Conservation (phyloP, 1,139 yeast species). For the Nakaseomyces sp. region DNA sequence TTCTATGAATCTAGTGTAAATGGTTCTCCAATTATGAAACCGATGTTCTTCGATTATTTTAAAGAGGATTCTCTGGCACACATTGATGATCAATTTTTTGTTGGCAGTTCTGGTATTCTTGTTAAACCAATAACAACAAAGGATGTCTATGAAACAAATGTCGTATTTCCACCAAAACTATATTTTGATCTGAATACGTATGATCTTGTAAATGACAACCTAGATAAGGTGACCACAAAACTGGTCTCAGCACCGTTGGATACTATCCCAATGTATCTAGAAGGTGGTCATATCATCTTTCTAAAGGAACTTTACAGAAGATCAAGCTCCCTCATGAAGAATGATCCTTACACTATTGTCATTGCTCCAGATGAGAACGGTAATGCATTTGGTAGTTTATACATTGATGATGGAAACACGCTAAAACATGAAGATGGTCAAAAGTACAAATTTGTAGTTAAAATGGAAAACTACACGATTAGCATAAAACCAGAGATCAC, state of each 20-base stretch:
- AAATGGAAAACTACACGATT: not conserved
- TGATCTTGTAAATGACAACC: constrained; percentile 33
- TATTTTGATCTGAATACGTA: constrained; percentile 54
- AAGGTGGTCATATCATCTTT: constrained; percentile 69
- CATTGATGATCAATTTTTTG: constrained; percentile 75
- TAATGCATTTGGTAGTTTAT: constrained; percentile 52
- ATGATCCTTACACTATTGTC: constrained; percentile 77
- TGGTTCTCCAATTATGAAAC: constrained; percentile 70
- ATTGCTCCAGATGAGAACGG: constrained; percentile 49
- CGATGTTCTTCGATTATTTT: constrained; percentile 62
- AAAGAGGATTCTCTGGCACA: constrained; percentile 40
- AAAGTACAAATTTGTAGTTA: not conserved
- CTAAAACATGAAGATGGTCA: constrained; percentile 45
- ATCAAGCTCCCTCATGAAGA: constrained; percentile 62
- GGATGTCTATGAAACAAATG: constrained; percentile 36
- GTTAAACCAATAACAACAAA: constrained; percentile 75
- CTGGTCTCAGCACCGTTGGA: constrained; percentile 44
- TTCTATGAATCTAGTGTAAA: constrained; percentile 53
- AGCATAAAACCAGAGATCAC: not conserved
- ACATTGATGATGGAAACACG: constrained; percentile 79
- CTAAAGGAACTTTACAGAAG: constrained; percentile 71
- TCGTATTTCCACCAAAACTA: constrained; percentile 56
- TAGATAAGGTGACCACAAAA: constrained; percentile 23
- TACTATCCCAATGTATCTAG: constrained; percentile 62
- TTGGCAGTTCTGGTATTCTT: constrained; percentile 65